A percentile compares a stretch with the other conserved stretches of the same genome.
Evolutionary conservation across 306 rosid species (phyloP).

Genomic region (Sicyos edulis): DNA sequence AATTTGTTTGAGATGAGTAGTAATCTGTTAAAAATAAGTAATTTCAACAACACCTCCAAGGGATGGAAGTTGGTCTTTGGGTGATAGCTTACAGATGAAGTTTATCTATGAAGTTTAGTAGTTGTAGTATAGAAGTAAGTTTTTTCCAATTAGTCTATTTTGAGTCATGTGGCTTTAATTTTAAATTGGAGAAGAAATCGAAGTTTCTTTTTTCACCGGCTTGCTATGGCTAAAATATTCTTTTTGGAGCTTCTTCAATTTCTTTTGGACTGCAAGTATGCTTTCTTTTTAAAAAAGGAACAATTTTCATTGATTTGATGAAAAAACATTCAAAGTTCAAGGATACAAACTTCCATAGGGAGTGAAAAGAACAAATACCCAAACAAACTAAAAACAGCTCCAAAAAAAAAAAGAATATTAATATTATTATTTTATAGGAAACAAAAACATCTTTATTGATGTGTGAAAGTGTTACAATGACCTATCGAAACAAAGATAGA

Average conservation of each 20-base stretch:
- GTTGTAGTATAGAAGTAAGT: neutral
- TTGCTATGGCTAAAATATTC: neutral
- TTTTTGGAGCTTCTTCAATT: neutral
- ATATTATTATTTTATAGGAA: too few species aligned
- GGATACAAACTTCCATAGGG: too few species aligned
- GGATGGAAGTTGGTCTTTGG: neutral
- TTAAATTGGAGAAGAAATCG: slow-evolving; percentile 5
- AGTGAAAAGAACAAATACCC: neutral
- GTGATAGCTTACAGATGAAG: neutral
- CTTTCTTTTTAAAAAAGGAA: too few species aligned
- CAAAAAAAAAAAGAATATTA: too few species aligned
- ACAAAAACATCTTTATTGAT: too few species aligned
- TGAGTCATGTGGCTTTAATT: neutral
- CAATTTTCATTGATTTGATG: neutral
- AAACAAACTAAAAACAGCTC: neutral
- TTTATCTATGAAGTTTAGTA: neutral
- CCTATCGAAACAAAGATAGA: too few species aligned
- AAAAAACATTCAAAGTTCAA: neutral
- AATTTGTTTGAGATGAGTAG: neutral
- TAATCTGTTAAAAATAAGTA: neutral
- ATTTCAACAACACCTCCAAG: neutral
- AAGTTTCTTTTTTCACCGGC: neutral
- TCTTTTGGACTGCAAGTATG: neutral
- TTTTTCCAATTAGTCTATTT: too few species aligned
- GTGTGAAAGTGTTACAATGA: too few species aligned